Evolutionary conservation across 331 rosid genomes (phyloP).

Genomic region (Ulmus americana): DNA sequence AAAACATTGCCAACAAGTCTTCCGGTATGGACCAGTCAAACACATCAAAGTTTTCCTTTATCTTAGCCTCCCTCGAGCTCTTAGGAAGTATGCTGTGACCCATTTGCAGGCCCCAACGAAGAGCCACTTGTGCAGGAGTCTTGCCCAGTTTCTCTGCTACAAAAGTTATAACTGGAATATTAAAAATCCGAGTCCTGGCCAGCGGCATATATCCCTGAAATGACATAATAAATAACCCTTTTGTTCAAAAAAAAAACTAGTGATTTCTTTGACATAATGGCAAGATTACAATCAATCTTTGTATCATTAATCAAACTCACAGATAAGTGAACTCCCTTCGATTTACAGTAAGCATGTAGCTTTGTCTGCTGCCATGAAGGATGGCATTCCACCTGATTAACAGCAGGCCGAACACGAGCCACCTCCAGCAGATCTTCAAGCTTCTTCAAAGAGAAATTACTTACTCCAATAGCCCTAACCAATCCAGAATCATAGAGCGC

Average conservation of each 20-base stretch:
- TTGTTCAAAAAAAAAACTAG: too few relatives aligned
- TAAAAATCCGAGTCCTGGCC: slow-evolving; percentile 39
- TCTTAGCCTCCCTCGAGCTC: slow-evolving; percentile 45
- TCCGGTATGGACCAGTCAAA: slow-evolving; percentile 56
- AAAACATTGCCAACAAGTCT: slow-evolving; percentile 39
- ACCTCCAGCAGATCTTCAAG: slow-evolving; percentile 52
- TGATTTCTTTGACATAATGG: not conserved
- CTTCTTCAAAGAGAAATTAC: slow-evolving; percentile 71
- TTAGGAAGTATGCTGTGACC: slow-evolving; percentile 74
- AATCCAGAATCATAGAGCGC: slow-evolving; percentile 53
- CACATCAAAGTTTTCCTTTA: slow-evolving; percentile 46
- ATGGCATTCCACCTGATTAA: slow-evolving; percentile 76
- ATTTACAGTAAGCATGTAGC: slow-evolving; percentile 51
- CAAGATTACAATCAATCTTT: too few relatives aligned
- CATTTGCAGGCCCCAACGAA: slow-evolving; percentile 69
- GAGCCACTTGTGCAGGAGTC: slow-evolving; percentile 63
- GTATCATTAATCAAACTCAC: slow-evolving; percentile 34
- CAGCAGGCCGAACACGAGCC: slow-evolving; percentile 63
- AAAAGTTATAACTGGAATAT: slow-evolving; percentile 28
- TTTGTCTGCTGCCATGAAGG: slow-evolving; percentile 54
- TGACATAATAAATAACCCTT: not conserved
- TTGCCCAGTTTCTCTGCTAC: slow-evolving; percentile 52
- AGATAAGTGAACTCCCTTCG: slow-evolving; percentile 65
- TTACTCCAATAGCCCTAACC: slow-evolving; percentile 61
- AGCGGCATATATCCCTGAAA: slow-evolving; percentile 56